phyloP scores from a whole-genome alignment of 352 stramenopile species.

The Phytophthora crassamura region DNA sequence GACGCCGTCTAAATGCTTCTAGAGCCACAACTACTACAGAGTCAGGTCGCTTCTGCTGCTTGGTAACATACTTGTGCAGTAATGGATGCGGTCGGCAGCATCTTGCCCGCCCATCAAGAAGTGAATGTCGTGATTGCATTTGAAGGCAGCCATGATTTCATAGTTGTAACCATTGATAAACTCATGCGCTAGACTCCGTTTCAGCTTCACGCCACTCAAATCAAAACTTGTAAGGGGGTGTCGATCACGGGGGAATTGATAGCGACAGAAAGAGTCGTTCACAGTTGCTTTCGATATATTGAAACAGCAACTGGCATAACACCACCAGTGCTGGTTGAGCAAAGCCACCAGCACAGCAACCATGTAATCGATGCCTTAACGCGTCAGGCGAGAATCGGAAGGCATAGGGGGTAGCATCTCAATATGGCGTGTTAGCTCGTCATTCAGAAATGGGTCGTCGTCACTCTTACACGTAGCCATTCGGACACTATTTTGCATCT shows the following conservation, averaged over 20 bases:
- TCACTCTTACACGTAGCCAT: neutral
- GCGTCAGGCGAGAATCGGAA: no score
- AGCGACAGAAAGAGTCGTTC: neutral
- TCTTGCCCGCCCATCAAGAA: neutral
- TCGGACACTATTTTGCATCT: neutral
- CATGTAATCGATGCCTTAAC: neutral
- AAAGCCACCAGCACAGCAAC: neutral
- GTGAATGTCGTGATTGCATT: slow-evolving; percentile 1
- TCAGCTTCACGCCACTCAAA: no score
- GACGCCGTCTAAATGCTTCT: neutral
- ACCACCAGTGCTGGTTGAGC: slow-evolving; percentile 3
- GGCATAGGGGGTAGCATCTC: neutral
- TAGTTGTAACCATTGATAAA: slow-evolving; percentile 1
- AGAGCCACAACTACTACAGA: neutral
- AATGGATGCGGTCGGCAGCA: neutral
- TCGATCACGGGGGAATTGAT: neutral
- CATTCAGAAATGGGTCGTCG: slow-evolving; percentile 3
- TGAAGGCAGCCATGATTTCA: slow-evolving; percentile 5
- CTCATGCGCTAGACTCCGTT: no score
- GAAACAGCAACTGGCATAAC: slow-evolving; percentile 1
- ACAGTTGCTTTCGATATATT: neutral
- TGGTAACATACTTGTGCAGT: slow-evolving; percentile 5
- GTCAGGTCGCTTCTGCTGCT: neutral
- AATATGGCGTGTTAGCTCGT: neutral
- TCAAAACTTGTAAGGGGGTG: neutral